Base-by-base conservation (phyloP, 129 eudicot genomes). In the Calendula officinalis region DNA sequence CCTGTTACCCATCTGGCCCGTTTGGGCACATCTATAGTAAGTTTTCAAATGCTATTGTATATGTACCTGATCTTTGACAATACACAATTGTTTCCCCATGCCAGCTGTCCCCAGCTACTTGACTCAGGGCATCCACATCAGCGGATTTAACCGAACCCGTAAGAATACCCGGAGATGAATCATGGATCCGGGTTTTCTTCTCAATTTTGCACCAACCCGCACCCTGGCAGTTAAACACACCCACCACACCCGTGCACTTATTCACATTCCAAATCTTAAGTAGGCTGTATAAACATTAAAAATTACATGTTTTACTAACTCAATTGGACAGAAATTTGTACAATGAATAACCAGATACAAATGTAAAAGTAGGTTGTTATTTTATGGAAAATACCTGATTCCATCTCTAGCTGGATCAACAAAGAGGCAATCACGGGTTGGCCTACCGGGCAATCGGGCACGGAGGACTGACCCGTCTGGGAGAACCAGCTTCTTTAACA, bases 401-500 rank as follows among this genome's bases (percentile, higher is more conserved):
- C 98, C 98, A 39, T 92, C 98, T 81, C 95, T 76, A 38, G 96
- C 95, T n/a, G 98, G 98, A 75, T 91, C 98, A 42, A 43, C 75
- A 68, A 91, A 88, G 46, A 92, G 95, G 71, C 96, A 92, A 64
- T 92, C 98, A 2, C 72, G 65, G 35, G 98, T 92, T 0, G 98
- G 98, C 34, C 98, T 77, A 44, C 96, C 96, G 9, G 96, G 95
- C 57, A 88, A 70, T 71, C 73, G 81, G 38, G 98, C 91, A 40
- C 98, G 94, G 33, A 92, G 91, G 13, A 92, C 86, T 53, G 98
- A 92, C 38, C 98, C 98, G 56, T 92, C 96, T 7, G 98, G 98
- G 37, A 92, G 91, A 27, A 92, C 91, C 75, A 91, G 65, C 74
- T 85, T 91, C 81, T 68, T 91, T 74, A 88, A 53, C 47, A 91